Conservation (phyloP, 805 yeast species). For the Ogataea saltuana region DNA sequence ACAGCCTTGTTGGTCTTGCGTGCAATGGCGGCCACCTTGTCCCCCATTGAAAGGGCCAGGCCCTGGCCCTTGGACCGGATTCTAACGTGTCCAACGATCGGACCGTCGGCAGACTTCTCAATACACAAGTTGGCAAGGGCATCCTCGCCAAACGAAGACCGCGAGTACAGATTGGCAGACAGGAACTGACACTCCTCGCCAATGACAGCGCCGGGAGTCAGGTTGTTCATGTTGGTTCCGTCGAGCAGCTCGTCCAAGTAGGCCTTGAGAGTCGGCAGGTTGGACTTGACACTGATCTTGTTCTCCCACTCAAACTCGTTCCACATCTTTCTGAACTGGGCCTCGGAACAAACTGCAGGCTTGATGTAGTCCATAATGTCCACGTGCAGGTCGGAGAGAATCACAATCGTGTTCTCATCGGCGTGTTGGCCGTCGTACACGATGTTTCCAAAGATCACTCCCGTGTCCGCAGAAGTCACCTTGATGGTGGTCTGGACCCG, state of each 20-base stretch:
- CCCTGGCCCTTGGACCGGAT: slow-evolving; percentile 98
- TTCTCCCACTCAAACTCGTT: slow-evolving; percentile 99
- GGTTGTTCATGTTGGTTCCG: slow-evolving; percentile 91
- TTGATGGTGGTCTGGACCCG: slow-evolving; percentile 84
- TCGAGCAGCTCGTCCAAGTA: slow-evolving; percentile 74
- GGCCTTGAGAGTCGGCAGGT: slow-evolving; percentile 63
- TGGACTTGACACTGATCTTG: slow-evolving; percentile 84
- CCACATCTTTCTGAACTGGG: slow-evolving; percentile 96
- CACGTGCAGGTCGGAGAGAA: slow-evolving; percentile 90
- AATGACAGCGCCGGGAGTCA: slow-evolving; percentile 88
- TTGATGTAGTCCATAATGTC: slow-evolving; percentile 97
- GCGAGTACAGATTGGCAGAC: slow-evolving; percentile 91
- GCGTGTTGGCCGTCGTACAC: slow-evolving; percentile 96
- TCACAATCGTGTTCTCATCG: slow-evolving; percentile 84
- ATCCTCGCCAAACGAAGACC: slow-evolving; percentile 94
- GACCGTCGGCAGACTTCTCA: slow-evolving; percentile 74
- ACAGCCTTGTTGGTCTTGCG: slow-evolving; percentile 48
- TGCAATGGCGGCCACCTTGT: slow-evolving; percentile 83
- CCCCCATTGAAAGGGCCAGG: slow-evolving; percentile 91
- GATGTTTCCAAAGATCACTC: slow-evolving; percentile 96
- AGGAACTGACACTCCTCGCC: slow-evolving; percentile 89
- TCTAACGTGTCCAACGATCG: slow-evolving; percentile 90
- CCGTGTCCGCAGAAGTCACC: slow-evolving; percentile 97
- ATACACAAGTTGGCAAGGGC: slow-evolving; percentile 94
- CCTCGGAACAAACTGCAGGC: slow-evolving; percentile 89